Base-by-base conservation (phyloP, 306 rosid species). In the Cucumis hystrix region DNA sequence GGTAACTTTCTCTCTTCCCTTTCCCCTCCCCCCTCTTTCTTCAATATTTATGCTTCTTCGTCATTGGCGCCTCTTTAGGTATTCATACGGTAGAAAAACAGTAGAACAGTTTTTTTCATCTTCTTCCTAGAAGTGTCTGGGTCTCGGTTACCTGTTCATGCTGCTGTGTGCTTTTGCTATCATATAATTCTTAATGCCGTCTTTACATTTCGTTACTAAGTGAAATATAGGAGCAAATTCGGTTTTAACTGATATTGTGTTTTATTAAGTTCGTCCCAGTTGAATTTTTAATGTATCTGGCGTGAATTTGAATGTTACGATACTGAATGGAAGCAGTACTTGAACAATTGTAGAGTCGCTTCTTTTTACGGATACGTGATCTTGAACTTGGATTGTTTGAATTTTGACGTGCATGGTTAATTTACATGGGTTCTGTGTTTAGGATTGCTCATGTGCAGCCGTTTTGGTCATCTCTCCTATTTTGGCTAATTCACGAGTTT, bases 1-100 rank as follows among this genome's bases (percentile, higher is more conserved):
- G 92, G 89, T 88, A 79, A 75, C 49, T 30, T 30, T 30, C 61
- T 55, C 77, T 47, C 15, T 61, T 25, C 64, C 37, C 55, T n/a
- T 33, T 78, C 30, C 25, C 67, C 10, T 28, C 21, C 67, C 10
- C 21, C 35, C 23, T 3, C 35, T 41, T 55, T 16, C 39, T 64
- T 76, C 63, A 55, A 55, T 75, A 41, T 4, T 51, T 59, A 43
- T 43, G 23, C 40, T 58, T 76, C n/a, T 65, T 43, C 43, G 16
- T 14, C 4, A 33, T 17, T 15, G 25, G 8, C 9, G 35, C 17
- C 47, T 54, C 21, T 63, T 47, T 47, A 47, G 54, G 54, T 47
- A 47, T 47, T 47, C 54, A 47, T 47, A 47, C 54, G 54, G 54
- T 47, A 47, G 6, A 12, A 3, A 12, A 47, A 47, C 54, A 47